Evolutionary conservation across 1,284 basidiomycete species (phyloP).

Genomic region (Ganoderma boninense): DNA sequence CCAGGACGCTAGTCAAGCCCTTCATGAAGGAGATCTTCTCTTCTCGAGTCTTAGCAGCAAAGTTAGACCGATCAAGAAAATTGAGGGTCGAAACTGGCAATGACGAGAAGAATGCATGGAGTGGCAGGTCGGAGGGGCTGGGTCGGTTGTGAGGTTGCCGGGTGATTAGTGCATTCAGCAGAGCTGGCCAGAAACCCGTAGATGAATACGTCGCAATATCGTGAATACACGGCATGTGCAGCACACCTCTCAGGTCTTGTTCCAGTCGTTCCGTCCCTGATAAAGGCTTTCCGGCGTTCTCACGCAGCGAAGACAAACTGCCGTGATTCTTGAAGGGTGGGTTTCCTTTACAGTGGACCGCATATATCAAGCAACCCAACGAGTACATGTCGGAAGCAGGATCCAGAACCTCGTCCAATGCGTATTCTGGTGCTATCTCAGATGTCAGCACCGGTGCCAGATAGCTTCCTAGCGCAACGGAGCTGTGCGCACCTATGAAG

Average conservation of each 20-base stretch:
- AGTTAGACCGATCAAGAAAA: slow-evolving; percentile 95
- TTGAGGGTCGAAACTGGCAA: slow-evolving; percentile 97
- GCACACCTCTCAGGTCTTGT: slow-evolving; percentile 72
- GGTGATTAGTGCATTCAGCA: slow-evolving; percentile 83
- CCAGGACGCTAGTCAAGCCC: slow-evolving; percentile 85
- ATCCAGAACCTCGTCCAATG: slow-evolving; percentile 86
- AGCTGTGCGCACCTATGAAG: slow-evolving; percentile 77
- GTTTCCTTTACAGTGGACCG: slow-evolving; percentile 88
- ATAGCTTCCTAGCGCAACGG: neutral
- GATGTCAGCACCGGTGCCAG: neutral
- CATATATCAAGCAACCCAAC: slow-evolving; percentile 90
- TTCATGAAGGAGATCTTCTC: slow-evolving; percentile 98
- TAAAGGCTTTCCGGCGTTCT: slow-evolving; percentile 77
- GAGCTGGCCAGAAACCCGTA: slow-evolving; percentile 53
- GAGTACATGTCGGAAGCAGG: slow-evolving; percentile 96
- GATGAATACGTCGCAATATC: neutral
- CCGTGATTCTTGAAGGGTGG: slow-evolving; percentile 92
- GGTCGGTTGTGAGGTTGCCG: slow-evolving; percentile 79
- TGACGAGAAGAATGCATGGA: slow-evolving; percentile 93
- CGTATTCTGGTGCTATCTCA: slow-evolving; percentile 91
- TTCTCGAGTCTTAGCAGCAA: slow-evolving; percentile 92
- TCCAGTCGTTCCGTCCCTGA: slow-evolving; percentile 71
- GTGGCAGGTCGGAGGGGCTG: slow-evolving; percentile 80
- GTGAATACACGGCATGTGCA: no score
- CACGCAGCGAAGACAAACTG: slow-evolving; percentile 81